phyloP scores from a whole-genome alignment of 495 filamentous ascomycete genomes.

The Polyplosphaeria fusca region DNA sequence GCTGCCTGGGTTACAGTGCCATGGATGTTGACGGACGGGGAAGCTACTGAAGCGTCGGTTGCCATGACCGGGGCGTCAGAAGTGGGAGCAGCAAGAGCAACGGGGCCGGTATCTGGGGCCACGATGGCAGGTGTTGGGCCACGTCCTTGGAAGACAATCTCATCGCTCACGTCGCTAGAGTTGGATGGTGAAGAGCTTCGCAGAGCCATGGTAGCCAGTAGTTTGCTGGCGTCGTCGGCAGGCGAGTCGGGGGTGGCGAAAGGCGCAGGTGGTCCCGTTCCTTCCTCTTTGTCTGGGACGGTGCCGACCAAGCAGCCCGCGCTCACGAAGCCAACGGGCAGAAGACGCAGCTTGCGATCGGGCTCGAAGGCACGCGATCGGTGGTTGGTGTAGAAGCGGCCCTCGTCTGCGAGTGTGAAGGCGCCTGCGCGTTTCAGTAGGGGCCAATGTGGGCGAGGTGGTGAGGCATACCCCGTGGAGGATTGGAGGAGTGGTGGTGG shows the following conservation, averaged over 20 bases:
- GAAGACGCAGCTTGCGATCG: conserved; percentile 47
- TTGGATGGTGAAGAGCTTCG: conserved; percentile 45
- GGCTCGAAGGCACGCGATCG: conserved; percentile 41
- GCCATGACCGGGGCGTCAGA: too few species aligned
- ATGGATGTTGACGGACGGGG: too few species aligned
- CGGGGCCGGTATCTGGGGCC: too few species aligned
- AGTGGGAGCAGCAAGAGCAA: too few species aligned
- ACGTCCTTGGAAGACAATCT: conserved; percentile 58
- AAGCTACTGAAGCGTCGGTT: too few species aligned
- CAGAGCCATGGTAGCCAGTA: conserved; percentile 24
- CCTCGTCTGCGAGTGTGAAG: conserved; percentile 76
- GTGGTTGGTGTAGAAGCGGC: conserved; percentile 68
- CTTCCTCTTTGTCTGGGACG: conserved; percentile 14
- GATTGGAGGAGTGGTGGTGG: too few species aligned
- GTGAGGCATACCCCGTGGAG: too few species aligned
- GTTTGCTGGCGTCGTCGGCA: neutral
- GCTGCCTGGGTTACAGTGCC: too few species aligned
- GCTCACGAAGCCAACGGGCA: conserved; percentile 71
- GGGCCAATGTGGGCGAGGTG: too few species aligned
- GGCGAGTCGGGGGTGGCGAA: neutral
- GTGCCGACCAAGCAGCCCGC: conserved; percentile 51
- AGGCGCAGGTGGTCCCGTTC: neutral
- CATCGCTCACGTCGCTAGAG: conserved; percentile 61
- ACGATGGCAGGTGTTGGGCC: too few species aligned
- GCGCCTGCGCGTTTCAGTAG: too few species aligned